Conservation (phyloP, 1,284 basidiomycete genomes). For the Rugosomyces carneus region DNA sequence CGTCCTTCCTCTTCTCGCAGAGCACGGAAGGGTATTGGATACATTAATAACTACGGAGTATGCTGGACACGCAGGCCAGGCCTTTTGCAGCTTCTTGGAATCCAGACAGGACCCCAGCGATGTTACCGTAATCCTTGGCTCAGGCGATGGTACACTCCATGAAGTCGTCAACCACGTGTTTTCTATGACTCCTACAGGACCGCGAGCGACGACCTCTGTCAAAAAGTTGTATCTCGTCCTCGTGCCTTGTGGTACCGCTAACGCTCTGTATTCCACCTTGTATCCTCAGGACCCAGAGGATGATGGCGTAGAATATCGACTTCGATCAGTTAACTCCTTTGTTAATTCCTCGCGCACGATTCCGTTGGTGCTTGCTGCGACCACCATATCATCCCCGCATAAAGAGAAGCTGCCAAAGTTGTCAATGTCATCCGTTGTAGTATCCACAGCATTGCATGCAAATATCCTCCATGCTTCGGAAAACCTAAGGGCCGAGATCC, state of each 20-base stretch:
- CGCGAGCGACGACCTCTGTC: constrained; percentile 6
- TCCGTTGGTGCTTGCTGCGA: constrained; percentile 55
- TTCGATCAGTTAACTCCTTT: constrained; percentile 50
- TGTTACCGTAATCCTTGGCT: constrained; percentile 60
- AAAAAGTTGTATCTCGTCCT: constrained; percentile 40
- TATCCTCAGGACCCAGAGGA: constrained; percentile 36
- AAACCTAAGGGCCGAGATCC: constrained; percentile 57
- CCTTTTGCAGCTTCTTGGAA: constrained; percentile 40
- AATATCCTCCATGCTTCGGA: constrained; percentile 82
- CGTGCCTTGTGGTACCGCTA: constrained; percentile 87
- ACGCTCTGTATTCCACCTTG: constrained; percentile 77
- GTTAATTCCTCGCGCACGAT: constrained; percentile 29
- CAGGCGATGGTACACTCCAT: constrained; percentile 89
- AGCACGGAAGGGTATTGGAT: constrained; percentile 31
- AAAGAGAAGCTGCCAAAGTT: constrained; percentile 20
- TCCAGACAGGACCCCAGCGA: constrained; percentile 18
- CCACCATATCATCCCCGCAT: constrained; percentile 37
- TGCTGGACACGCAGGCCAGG: constrained; percentile 52
- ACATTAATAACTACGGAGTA: constrained; percentile 45
- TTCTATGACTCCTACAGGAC: constrained; percentile 24
- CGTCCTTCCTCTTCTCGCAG: constrained; percentile 59
- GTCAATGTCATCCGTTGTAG: constrained; percentile 53
- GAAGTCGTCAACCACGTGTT: constrained; percentile 70
- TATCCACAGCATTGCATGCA: constrained; percentile 84
- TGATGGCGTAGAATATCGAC: constrained; percentile 34